Evolutionary conservation across 768 basidiomycete genomes (phyloP).

Genomic region (Lactarius indigo): DNA sequence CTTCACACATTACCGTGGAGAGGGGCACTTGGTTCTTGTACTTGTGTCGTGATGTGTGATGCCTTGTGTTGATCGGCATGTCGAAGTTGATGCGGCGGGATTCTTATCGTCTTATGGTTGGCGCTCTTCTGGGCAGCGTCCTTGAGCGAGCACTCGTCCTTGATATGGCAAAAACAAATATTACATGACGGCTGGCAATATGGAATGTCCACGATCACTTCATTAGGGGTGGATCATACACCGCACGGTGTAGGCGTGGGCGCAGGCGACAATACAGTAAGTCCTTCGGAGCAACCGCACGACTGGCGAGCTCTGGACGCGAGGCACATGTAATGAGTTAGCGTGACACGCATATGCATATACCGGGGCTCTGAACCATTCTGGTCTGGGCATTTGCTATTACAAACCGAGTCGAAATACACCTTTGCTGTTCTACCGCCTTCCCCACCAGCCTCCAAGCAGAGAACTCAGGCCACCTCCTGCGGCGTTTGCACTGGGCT

Average conservation of each 20-base stretch:
- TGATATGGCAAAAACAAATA: not conserved
- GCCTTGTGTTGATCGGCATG: not conserved
- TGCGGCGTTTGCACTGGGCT: slow-evolving; percentile 36
- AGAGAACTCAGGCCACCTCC: slow-evolving; percentile 60
- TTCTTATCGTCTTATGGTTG: not conserved
- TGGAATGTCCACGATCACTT: not conserved
- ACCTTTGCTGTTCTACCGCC: slow-evolving; percentile 24
- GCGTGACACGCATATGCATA: not conserved
- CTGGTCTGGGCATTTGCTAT: not conserved
- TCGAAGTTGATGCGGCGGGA: not conserved
- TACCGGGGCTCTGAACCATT: not conserved
- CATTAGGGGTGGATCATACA: not conserved
- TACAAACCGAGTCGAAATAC: not conserved
- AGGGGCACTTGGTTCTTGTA: not conserved
- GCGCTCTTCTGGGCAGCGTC: not conserved
- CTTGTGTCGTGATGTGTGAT: not conserved
- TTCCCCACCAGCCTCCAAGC: slow-evolving; percentile 86
- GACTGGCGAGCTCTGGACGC: not conserved
- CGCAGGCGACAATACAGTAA: not conserved
- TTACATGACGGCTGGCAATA: not conserved
- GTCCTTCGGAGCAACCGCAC: not conserved
- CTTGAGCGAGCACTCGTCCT: not conserved
- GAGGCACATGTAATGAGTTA: not conserved
- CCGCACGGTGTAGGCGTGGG: not conserved
- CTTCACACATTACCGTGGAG: not conserved